Evolutionary conservation across 345 rosid species (phyloP), one percentile per base, ranked within the genome.

Genomic region (Eucalyptus cloeziana): DNA sequence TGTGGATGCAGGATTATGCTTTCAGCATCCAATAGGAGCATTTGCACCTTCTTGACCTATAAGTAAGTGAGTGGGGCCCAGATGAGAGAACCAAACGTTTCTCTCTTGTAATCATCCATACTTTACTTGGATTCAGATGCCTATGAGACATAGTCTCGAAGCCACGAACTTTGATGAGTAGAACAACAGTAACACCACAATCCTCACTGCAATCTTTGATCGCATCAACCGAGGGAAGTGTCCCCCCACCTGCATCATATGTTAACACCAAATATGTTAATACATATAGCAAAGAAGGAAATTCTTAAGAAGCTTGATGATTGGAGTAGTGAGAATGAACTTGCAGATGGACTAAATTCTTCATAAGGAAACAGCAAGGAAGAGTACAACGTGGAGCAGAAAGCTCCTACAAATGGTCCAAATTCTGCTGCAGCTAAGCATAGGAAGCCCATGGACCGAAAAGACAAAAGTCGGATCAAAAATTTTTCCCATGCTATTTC

Each of bases 201-300:
- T 44, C 81, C 86, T 88, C 87, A 8, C 86, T 80, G 80, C 31
- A 88, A 54, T 85, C 87, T 60, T 88, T 62, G n/a, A 88, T 87
- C 13, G 49, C 87, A 21, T 88, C 90, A 49, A 49, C 17, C 14
- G 51, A 49, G 51, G 17, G 17, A 49, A 14, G 51, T 49, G 51
- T 14, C 17, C 51, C 0, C 16, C 16, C 51, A 49, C 51, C 51
- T 14, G 51, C 51, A 49, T 49, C 0, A 49, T 49, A 49, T 49
- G 16, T 49, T 49, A 86, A 81, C 54, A 89, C 90, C 87, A 52
- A 91, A 87, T 81, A 43, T 92, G 80, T 86, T 94, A 89, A 58
- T 91, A 87, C 76, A 79, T 11, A 92, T 88, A 93, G 95, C 94
- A 71, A 90, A 80, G 89, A 91, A 64, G 79, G 89, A 88, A 37